Evolutionary conservation across 257 asterid genomes (phyloP).

Genomic region (Cinchona pubescens): DNA sequence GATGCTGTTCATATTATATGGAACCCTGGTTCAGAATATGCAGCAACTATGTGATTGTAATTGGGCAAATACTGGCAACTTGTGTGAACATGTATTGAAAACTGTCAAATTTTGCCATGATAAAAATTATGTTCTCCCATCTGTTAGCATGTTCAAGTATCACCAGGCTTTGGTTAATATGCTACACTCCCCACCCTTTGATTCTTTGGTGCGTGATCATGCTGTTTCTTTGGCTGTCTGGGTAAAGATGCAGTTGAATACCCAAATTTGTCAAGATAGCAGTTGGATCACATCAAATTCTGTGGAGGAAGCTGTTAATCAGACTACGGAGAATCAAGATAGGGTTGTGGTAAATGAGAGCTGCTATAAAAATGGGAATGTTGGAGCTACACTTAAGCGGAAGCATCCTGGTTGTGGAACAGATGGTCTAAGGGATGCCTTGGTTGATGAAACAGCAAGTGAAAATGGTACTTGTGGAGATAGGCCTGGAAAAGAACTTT

Average conservation of each 20-base stretch:
- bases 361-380: slow-evolving; percentile 18
- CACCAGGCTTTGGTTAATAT: slow-evolving; percentile 64
- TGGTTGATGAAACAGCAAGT: slow-evolving; percentile 16
- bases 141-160: slow-evolving; percentile 67
- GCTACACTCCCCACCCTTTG: slow-evolving; percentile 58
- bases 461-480: slow-evolving; percentile 20
- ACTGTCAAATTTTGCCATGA: slow-evolving; percentile 58
- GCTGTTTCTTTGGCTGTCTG: slow-evolving; percentile 68
- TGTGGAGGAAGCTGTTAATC: slow-evolving; percentile 29
- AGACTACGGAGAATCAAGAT: slow-evolving; percentile 19
- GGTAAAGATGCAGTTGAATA: slow-evolving; percentile 64
- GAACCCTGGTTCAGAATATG: slow-evolving; percentile 86
- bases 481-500: slow-evolving; percentile 17
- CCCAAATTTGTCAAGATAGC: slow-evolving; percentile 41
- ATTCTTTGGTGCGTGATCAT: slow-evolving; percentile 81
- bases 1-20: slow-evolving; percentile 38
- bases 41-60: slow-evolving; percentile 77
- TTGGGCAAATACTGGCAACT: slow-evolving; percentile 75
- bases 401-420: slow-evolving; percentile 23
- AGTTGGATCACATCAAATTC: slow-evolving; percentile 17
- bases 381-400: slow-evolving; percentile 24
- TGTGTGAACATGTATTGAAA: slow-evolving; percentile 80
- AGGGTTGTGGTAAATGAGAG: slow-evolving; percentile 16
- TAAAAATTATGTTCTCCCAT: slow-evolving; percentile 45
- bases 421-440: slow-evolving; percentile 16